Percentiles rank a stretch among this genome's conserved stretches.
phyloP scores from a whole-genome alignment of 2,329 filamentous ascomycete species.

The Macrophomina pseudophaseolina region DNA sequence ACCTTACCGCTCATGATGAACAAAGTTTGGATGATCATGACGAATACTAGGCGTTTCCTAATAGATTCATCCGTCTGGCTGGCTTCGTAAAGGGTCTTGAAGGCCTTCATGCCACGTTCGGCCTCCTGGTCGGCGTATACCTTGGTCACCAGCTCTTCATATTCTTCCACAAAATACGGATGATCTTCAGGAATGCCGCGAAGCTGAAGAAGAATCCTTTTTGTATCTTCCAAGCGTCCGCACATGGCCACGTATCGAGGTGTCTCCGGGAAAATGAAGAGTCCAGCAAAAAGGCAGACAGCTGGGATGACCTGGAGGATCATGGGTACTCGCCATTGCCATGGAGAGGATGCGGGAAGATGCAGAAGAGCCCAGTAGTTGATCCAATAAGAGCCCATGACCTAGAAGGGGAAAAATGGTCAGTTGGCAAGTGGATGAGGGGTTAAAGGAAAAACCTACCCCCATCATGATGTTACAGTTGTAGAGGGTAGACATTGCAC shows the following conservation, averaged over 20 bases:
- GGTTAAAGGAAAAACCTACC: too few relatives aligned
- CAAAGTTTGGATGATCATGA: not conserved
- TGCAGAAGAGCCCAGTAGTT: constrained; percentile 3
- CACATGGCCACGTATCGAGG: constrained; percentile 4
- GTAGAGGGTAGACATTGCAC: constrained; percentile 1
- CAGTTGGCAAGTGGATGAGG: too few relatives aligned
- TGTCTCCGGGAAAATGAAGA: not conserved
- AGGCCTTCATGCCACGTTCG: not conserved
- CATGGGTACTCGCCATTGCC: constrained; percentile 8
- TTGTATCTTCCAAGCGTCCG: not conserved
- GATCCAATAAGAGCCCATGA: constrained; percentile 1
- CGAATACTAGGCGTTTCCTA: not conserved
- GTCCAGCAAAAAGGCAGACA: not conserved
- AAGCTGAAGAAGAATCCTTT: not conserved
- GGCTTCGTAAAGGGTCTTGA: not conserved
- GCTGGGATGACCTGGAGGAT: not conserved
- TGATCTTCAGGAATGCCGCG: not conserved
- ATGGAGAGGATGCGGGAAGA: not conserved
- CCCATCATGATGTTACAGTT: constrained; percentile 5
- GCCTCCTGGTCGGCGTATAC: not conserved
- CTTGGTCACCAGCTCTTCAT: not conserved
- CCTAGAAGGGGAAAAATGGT: too few relatives aligned
- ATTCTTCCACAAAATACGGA: constrained; percentile 12
- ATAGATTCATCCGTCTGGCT: not conserved
- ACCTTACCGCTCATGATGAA: not conserved